A percentile compares a stretch with the other conserved stretches of the same genome.
phyloP scores from a whole-genome alignment of 768 basidiomycete species.

The Amanita rubescens region DNA sequence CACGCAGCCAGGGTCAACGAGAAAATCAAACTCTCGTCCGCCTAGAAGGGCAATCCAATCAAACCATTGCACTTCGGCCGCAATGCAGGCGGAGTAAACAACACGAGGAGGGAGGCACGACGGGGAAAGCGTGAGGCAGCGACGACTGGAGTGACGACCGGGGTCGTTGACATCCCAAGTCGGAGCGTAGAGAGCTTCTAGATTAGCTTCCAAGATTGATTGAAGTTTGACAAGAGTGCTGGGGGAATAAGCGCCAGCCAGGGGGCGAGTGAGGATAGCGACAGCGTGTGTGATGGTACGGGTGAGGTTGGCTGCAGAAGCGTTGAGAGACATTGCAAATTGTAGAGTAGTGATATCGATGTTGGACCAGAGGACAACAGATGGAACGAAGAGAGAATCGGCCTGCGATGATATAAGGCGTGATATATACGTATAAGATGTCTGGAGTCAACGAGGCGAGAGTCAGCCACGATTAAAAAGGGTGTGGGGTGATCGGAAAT shows the following conservation, averaged over 20 bases:
- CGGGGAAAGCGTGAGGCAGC: slow-evolving; percentile 70
- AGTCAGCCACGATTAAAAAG: slow-evolving; percentile 7
- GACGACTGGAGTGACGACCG: slow-evolving; percentile 59
- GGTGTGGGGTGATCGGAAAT: slow-evolving; percentile 6
- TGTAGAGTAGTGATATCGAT: slow-evolving; percentile 13
- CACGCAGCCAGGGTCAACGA: slow-evolving; percentile 75
- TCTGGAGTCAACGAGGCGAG: slow-evolving; percentile 8
- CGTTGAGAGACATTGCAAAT: slow-evolving; percentile 29
- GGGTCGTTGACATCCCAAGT: slow-evolving; percentile 63
- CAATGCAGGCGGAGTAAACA: slow-evolving; percentile 63
- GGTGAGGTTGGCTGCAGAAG: slow-evolving; percentile 43
- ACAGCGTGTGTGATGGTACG: slow-evolving; percentile 68
- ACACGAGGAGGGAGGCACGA: slow-evolving; percentile 60
- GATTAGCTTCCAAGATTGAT: slow-evolving; percentile 64
- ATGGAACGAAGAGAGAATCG: slow-evolving; percentile 38
- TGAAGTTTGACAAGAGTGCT: slow-evolving; percentile 63
- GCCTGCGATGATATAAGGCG: slow-evolving; percentile 47
- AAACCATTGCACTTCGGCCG: slow-evolving; percentile 69
- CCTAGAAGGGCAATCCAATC: slow-evolving; percentile 73
- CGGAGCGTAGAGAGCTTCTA: slow-evolving; percentile 59
- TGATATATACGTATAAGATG: slow-evolving; percentile 10
- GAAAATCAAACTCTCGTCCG: slow-evolving; percentile 66
- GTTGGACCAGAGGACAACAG: slow-evolving; percentile 9
- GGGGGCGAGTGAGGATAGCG: slow-evolving; percentile 63
- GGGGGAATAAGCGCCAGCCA: slow-evolving; percentile 49